Base-by-base conservation (phyloP, 2,329 filamentous ascomycete species). In the Neopestalotiopsis clavispora region DNA sequence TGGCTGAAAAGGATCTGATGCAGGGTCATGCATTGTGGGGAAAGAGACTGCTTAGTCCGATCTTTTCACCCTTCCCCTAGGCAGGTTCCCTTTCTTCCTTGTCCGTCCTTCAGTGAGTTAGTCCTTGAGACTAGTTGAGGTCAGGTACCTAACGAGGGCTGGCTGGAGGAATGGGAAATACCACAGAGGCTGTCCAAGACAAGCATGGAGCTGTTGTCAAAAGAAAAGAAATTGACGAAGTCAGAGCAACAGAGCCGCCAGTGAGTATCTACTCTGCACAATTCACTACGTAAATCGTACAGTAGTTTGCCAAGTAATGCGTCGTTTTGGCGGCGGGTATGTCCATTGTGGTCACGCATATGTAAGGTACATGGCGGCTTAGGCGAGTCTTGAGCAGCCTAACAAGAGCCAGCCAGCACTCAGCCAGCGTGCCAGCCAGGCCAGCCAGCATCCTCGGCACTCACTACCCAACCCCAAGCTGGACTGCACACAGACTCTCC, bases 21-120 rank as follows among this genome's bases (percentile, higher is more conserved):
- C 59, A 62, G 34, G 59, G 45, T 52, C 45, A 52, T 52, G 45
- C 45, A 52, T 52, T 52, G 14, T n/a, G 14, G 45, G 45, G 45
- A 17, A 52, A 20, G 20, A 17, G 45, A 7, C 45, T 52, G 45
- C n/a, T 52, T 52, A 52, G 45, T 23, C 45, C 45, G 45, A 52
- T 52, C 45, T 52, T 17, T 20, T 52, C 17, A 14, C 42, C 23
- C 23, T 28, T 28, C 23, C 23, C 23, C 23, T 4, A 28, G 23
- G 23, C 4, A 28, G 23, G 23, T 28, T 28, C 23, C 23, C 23
- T 28, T 28, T 28, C 23, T 28, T 28, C 23, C 23, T 28, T 28
- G 23, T 28, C 23, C 23, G 23, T 38, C n/a, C n/a, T 28, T 28
- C 34, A 10, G 34, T 38, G 34, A 38, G 10, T 38, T 7, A 38